phyloP scores from a whole-genome alignment of 257 asterid species.

The Plantago major region DNA sequence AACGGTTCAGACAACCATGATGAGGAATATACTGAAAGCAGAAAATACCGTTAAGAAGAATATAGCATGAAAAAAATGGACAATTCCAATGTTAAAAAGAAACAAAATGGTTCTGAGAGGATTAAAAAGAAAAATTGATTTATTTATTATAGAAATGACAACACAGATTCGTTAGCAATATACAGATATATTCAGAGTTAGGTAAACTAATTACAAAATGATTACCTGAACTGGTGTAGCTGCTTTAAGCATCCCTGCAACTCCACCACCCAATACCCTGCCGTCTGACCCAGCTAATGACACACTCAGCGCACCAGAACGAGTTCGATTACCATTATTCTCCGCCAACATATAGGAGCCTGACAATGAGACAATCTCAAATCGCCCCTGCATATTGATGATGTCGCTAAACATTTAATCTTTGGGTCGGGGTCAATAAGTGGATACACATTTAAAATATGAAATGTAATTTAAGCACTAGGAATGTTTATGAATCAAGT shows the following conservation, averaged over 20 bases:
- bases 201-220: background rate
- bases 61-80: no score
- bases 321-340: slow-evolving; percentile 44
- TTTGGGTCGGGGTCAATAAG: background rate
- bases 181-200: background rate
- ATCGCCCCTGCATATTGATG: slow-evolving; percentile 69
- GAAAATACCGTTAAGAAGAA: no score
- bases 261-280: slow-evolving; percentile 85
- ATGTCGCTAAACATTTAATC: background rate
- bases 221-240: slow-evolving; percentile 79
- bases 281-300: slow-evolving; percentile 82
- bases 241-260: slow-evolving; percentile 80
- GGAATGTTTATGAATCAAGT: background rate
- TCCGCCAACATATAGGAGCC: slow-evolving; percentile 70
- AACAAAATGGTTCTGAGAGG: no score
- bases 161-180: background rate
- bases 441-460: background rate
- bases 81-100: no score
- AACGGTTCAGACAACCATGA: background rate
- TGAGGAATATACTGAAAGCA: background rate
- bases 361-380: slow-evolving; percentile 67
- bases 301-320: slow-evolving; percentile 55
- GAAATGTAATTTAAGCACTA: background rate
- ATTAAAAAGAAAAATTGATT: background rate
- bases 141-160: background rate